phyloP scores from a whole-genome alignment of 2,329 filamentous ascomycete genomes.

The Apiospora hydei region DNA sequence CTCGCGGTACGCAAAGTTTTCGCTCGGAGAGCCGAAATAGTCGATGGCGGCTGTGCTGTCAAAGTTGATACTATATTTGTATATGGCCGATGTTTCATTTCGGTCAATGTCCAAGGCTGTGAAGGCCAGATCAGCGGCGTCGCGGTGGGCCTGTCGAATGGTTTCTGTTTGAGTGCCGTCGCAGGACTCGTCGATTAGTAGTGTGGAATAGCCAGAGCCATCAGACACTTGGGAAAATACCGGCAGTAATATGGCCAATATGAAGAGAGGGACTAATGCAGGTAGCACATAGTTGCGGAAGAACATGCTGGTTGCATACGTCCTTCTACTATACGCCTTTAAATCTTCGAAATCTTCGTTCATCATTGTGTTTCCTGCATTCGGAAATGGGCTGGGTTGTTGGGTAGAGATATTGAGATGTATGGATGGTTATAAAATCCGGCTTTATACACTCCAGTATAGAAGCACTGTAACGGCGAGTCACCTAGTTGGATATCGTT shows the following conservation, averaged over 20 bases:
- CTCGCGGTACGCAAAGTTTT: not conserved
- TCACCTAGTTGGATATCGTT: too few relatives aligned
- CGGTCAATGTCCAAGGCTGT: not conserved
- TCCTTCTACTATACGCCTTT: too few relatives aligned
- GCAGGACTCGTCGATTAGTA: not conserved
- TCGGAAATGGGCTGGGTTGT: too few relatives aligned
- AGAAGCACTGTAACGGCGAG: too few relatives aligned
- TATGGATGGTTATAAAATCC: too few relatives aligned
- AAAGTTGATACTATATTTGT: not conserved
- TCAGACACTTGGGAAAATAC: not conserved
- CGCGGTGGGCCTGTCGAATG: not conserved
- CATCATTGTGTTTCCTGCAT: too few relatives aligned
- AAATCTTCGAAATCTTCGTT: too few relatives aligned
- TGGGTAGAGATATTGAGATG: too few relatives aligned
- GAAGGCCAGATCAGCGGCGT: not conserved
- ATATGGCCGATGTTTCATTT: not conserved
- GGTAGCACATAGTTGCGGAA: not conserved
- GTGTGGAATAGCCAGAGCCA: not conserved
- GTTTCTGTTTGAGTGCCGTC: not conserved
- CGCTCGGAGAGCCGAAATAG: not conserved
- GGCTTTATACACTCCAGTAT: too few relatives aligned
- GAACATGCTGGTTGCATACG: not conserved
- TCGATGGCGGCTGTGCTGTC: not conserved
- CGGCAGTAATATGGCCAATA: not conserved
- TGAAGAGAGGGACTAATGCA: not conserved